These are phyloP conservation scores for Yamadazyma aaseri DNA, from an alignment of 1,139 yeast species.

Conservation along the genomic window DNA sequence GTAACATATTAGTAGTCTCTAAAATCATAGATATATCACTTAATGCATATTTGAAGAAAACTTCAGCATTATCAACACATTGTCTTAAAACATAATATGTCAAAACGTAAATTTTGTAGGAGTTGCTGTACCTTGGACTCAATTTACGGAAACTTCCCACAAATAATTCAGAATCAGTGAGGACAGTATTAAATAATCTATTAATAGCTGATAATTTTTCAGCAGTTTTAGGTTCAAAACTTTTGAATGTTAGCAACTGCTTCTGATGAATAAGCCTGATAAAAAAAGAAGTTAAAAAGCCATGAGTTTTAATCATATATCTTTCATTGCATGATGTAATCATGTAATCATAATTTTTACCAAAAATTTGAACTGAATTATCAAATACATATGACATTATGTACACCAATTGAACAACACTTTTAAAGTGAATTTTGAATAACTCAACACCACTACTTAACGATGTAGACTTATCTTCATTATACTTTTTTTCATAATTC, in stretches of 20 bases:
- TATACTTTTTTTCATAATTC: conserved; percentile 39
- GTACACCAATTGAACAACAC: conserved; percentile 45
- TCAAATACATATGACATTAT: conserved; percentile 47
- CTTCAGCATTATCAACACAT: conserved; percentile 43
- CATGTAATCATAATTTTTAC: conserved; percentile 39
- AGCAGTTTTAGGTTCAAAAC: conserved; percentile 19
- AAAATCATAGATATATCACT: conserved; percentile 31
- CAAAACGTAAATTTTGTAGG: conserved; percentile 44
- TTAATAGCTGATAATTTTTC: conserved; percentile 36
- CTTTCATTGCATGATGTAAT: conserved; percentile 42
- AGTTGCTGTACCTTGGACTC: conserved; percentile 39
- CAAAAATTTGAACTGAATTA: conserved; percentile 44
- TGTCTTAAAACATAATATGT: conserved; percentile 43
- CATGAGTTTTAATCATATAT: conserved; percentile 45
- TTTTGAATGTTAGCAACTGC: conserved; percentile 29
- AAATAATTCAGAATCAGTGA: conserved; percentile 44
- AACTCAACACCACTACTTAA: conserved; percentile 45
- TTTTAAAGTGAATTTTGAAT: conserved; percentile 42
- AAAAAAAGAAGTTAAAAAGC: conserved; percentile 41
- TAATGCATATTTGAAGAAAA: conserved; percentile 33
- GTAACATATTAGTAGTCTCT: conserved; percentile 42
- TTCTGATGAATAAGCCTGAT: conserved; percentile 43
- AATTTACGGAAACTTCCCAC: conserved; percentile 44
- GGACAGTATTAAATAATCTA: conserved; percentile 32
- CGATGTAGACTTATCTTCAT: conserved; percentile 28